These are phyloP conservation scores for Oxyria digyna DNA, from an alignment of 148 eudicot genomes.

Conservation along the genomic window DNA sequence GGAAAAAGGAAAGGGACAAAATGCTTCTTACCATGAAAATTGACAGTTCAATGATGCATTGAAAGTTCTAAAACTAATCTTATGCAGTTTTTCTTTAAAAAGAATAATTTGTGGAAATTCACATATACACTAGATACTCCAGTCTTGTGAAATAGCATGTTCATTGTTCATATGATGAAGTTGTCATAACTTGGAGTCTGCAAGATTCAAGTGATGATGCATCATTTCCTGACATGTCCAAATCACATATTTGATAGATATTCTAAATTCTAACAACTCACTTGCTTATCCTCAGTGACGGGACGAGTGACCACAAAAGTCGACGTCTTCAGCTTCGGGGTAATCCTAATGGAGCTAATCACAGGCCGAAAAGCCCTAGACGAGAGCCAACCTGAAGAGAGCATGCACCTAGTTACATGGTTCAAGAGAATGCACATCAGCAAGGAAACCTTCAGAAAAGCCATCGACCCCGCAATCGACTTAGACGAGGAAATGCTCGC, in stretches of 20 bases:
- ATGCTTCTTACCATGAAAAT: too few relatives aligned
- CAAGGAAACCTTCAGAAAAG: constrained; percentile 78
- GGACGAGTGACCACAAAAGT: constrained; percentile 93
- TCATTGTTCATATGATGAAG: neutral
- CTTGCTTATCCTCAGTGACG: constrained; percentile 38
- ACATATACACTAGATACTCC: neutral
- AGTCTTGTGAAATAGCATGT: neutral
- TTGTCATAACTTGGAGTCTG: neutral
- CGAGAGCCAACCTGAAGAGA: constrained; percentile 89
- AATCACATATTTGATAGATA: too few relatives aligned
- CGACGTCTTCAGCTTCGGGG: constrained; percentile 82
- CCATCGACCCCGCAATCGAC: constrained; percentile 68
- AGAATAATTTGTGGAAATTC: too few relatives aligned
- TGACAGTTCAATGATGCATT: too few relatives aligned
- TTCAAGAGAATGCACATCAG: constrained; percentile 81
- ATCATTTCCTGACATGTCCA: too few relatives aligned
- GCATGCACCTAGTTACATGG: constrained; percentile 95
- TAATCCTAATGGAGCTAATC: constrained; percentile 79
- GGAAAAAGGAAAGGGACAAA: neutral
- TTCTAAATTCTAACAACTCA: too few relatives aligned
- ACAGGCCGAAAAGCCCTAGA: constrained; percentile 86
- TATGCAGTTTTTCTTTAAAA: too few relatives aligned
- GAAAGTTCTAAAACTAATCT: neutral
- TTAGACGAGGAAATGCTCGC: constrained; percentile 62
- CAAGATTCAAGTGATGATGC: neutral